A percentile compares a stretch with the other conserved stretches of the same genome.
Evolutionary conservation across 164 flowering plant genomes (phyloP).

Genomic region (Piper longum): DNA sequence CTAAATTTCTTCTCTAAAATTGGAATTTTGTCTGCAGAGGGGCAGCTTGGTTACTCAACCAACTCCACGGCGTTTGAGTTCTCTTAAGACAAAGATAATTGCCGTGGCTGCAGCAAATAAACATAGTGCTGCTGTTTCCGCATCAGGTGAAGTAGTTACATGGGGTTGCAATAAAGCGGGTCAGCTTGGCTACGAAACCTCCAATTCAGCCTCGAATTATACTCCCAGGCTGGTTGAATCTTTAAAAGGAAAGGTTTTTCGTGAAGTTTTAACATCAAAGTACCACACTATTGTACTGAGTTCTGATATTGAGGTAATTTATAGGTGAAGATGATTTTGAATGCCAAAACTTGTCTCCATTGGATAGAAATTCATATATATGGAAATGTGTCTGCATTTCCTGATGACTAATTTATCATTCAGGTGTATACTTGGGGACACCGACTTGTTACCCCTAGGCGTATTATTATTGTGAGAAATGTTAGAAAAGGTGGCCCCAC

Average conservation of each 20-base stretch:
- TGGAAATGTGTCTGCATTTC: neutral
- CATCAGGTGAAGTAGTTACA: too few species aligned
- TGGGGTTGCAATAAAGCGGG: conserved; percentile 72
- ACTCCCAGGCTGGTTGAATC: conserved; percentile 88
- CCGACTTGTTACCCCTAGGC: conserved; percentile 83
- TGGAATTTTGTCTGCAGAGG: too few species aligned
- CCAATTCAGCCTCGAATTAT: conserved; percentile 93
- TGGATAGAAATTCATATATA: neutral
- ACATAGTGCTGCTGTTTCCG: too few species aligned
- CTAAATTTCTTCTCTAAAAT: too few species aligned
- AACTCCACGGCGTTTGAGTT: too few species aligned
- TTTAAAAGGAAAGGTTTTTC: conserved; percentile 70
- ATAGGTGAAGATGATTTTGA: neutral
- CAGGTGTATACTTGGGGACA: conserved; percentile 99
- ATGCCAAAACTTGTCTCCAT: neutral
- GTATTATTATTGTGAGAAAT: conserved; percentile 70
- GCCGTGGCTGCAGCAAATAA: too few species aligned
- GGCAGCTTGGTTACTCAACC: too few species aligned
- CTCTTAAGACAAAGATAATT: too few species aligned
- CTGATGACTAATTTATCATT: conserved; percentile 4
- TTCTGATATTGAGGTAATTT: conserved; percentile 84
- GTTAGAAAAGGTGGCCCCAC: conserved; percentile 57
- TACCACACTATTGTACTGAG: conserved; percentile 84
- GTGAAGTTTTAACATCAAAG: conserved; percentile 66
- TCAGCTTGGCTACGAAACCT: conserved; percentile 99